phyloP scores from a whole-genome alignment of 371 early-diverging fungal species.

The Apophysomyces ossiformis region DNA sequence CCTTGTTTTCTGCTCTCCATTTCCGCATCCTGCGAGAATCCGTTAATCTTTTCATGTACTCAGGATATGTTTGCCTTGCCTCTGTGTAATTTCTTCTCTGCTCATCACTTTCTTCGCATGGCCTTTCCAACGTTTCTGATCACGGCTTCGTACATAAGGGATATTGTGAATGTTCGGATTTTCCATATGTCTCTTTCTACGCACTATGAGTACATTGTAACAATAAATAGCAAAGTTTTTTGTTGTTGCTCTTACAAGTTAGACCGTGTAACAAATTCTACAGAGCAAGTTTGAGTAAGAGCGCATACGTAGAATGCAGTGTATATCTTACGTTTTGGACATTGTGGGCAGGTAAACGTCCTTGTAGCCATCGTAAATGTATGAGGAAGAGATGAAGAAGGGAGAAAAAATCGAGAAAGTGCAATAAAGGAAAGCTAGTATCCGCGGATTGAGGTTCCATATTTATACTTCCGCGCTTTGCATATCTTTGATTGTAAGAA shows the following conservation, averaged over 20 bases:
- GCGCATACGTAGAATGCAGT: neutral
- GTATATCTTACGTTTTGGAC: constrained; percentile 24
- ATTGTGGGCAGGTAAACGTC: constrained; percentile 20
- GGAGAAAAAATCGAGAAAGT: neutral
- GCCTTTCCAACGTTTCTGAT: constrained; percentile 58
- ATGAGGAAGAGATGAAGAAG: neutral
- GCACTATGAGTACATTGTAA: neutral
- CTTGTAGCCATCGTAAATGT: neutral
- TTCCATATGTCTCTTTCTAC: constrained; percentile 35
- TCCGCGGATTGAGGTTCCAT: neutral
- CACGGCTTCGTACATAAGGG: constrained; percentile 53
- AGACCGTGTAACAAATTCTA: constrained; percentile 20
- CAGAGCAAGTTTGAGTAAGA: neutral
- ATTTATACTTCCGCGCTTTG: constrained; percentile 10
- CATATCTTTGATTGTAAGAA: constrained; percentile 4
- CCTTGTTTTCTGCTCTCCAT: constrained; percentile 62
- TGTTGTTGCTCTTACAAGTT: constrained; percentile 11
- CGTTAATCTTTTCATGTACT: neutral
- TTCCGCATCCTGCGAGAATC: constrained; percentile 49
- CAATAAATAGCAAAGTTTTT: neutral
- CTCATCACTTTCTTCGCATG: constrained; percentile 54
- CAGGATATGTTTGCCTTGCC: constrained; percentile 27
- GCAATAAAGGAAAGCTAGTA: neutral
- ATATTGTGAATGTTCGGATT: constrained; percentile 42
- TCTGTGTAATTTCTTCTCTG: constrained; percentile 50